Base-by-base conservation (phyloP, 1,284 basidiomycete species). In the Trichosporon faecale region DNA sequence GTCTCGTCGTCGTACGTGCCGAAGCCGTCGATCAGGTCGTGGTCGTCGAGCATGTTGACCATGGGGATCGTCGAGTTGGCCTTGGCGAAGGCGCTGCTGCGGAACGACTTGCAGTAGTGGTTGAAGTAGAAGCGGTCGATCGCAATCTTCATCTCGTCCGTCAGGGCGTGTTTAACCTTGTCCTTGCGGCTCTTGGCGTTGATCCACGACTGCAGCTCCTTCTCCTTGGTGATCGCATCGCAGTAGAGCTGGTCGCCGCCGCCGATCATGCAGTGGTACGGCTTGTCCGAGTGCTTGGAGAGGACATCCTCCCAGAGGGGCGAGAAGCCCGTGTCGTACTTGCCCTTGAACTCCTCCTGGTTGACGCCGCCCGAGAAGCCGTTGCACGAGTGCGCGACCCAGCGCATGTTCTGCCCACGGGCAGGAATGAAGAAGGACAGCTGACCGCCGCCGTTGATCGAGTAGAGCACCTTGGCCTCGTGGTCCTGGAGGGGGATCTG, bases 291-390 rank as follows among this genome's bases (percentile, higher is more conserved):
- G 77, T 99, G 96, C 75, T 91, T 90, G 55, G 87, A 85, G 33
- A 99, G 87, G 52, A 98, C 83, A 82, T 99, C 95, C 75, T 90
- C 87, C 96, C 96, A 99, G 9, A 98, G 89, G 11, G 92, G 93
- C 80, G 95, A 93, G 78, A 92, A 94, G 0, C 93, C 80, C 0
- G 79, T 80, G 2, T 37, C 49, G 89, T 27, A 90, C 88, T 61
- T 91, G 86, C 83, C 79, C 70, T 82, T 83, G 76, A 85, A 84
- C 21, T 80, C 80, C 52, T 82, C 81, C 25, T 83, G 80, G 76
- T 88, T 65, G 23, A 73, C 64, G 85, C 85, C 57, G 84, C 82
- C 78, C 14, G 84, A 85, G 82, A 88, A 88, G 21, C 80, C 87
- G 72, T 87, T 87, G 79, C 87, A 88, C 68, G 78, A 80, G 71